Evolutionary conservation across 2,329 filamentous ascomycete genomes (phyloP), one percentile per base, ranked within the genome.

Genomic region (Ophiosphaerella narmari): DNA sequence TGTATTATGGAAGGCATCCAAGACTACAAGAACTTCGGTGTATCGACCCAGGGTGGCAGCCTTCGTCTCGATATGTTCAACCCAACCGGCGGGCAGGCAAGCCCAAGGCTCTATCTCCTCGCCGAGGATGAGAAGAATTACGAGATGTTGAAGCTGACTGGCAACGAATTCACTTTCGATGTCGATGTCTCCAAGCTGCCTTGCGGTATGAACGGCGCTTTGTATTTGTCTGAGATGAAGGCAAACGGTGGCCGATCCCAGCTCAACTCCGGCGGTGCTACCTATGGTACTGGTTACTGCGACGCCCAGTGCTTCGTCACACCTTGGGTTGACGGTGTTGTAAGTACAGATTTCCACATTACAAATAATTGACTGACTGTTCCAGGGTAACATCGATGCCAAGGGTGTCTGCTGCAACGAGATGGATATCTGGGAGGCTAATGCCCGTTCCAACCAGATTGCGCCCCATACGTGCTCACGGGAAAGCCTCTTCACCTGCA

Each of bases 141-240:
- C 72, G 75, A 88, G 74, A 80, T 82, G 66, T 86, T 89, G 74
- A 79, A 83, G 51, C 77, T 89, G 50, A 77, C 85, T 46, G 84
- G 84, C 73, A 80, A 86, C 65, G 87, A 90, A 72, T 86, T 90
- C 74, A 86, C 85, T 46, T 88, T 90, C 54, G 86, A 89, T 47
- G 86, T 89, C 23, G 87, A 90, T 67, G 82, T 70, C 2, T 74
- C 72, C 4, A 73, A 71, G 56, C 60, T 74, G n/a, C 72, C 72
- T 5, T 75, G 73, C 54, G 73, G 73, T 24, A 74, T 74, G 70
- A 75, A 75, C 44, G 71, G 73, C 35, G 73, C 73, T 42, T 47
- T 75, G 5, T 75, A 75, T 43, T 60, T 75, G 7, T 70, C 66
- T 13, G 72, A 75, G 57, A 75, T 75, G 73, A 58, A 69, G 44